phyloP scores from a whole-genome alignment of 2,329 filamentous ascomycete species.

The Hypoxylon sp. region DNA sequence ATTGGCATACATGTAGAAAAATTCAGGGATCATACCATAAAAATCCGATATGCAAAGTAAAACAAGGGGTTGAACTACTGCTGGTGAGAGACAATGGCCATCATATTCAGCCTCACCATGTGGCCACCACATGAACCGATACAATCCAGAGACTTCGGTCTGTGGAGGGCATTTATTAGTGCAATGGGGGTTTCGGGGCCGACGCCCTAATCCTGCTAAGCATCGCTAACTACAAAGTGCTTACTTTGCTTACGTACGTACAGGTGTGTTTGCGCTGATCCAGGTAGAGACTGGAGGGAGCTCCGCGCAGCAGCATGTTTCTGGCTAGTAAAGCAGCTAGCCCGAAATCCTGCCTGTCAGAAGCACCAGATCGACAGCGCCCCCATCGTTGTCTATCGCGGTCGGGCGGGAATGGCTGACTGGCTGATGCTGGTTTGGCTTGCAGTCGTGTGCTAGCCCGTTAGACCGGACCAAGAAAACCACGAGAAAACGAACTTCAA shows the following conservation, averaged over 20 bases:
- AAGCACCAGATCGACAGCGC: conserved; percentile 28
- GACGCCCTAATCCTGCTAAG: conserved; percentile 7
- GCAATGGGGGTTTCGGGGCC: conserved; percentile 22
- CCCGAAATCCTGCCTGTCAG: conserved; percentile 25
- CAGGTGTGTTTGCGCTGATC: conserved; percentile 4
- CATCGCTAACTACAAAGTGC: conserved; percentile 6
- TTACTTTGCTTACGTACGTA: conserved; percentile 27
- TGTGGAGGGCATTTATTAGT: conserved; percentile 10
- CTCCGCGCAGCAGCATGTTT: conserved; percentile 26
- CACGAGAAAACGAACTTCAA: conserved; percentile 35
- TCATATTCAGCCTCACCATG: conserved; percentile 45
- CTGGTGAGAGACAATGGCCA: conserved; percentile 24
- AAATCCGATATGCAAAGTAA: conserved; percentile 7
- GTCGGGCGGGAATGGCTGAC: conserved; percentile 40
- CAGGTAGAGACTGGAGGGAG: conserved; percentile 9
- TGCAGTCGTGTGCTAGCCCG: conserved; percentile 20
- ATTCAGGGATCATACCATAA: conserved; percentile 3
- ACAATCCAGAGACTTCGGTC: conserved; percentile 8
- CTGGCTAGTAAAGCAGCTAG: conserved; percentile 24
- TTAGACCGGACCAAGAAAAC: conserved; percentile 24
- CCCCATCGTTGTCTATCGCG: conserved; percentile 25
- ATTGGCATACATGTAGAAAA: background rate
- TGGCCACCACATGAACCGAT: conserved; percentile 32
- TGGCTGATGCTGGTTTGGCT: conserved; percentile 18
- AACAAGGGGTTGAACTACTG: conserved; percentile 21